phyloP scores from a whole-genome alignment of 73 alveolate species.

The Uronychia setigera region DNA sequence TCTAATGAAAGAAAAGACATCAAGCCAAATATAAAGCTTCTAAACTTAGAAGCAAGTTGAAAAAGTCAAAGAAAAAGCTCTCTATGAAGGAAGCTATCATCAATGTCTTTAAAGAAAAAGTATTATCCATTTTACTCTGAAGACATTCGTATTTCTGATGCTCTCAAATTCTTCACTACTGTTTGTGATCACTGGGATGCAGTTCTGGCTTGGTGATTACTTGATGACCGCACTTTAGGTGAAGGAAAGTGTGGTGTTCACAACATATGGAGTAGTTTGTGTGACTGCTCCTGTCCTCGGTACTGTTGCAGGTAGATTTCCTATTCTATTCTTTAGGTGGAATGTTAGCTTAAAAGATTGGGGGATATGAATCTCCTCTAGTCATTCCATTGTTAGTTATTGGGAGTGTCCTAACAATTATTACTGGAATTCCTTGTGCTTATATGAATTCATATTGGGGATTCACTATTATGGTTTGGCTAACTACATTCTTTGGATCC shows the following conservation, averaged over 20 bases:
- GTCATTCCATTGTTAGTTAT: conserved; percentile 65
- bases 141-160: conserved; percentile 54
- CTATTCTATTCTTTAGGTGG: conserved; percentile 18
- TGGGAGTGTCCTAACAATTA: conserved; percentile 62
- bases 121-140: too few relatives aligned
- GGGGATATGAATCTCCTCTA: conserved; percentile 82
- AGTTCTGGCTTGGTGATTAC: conserved; percentile 94
- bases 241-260: conserved; percentile 57
- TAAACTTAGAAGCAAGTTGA: too few relatives aligned
- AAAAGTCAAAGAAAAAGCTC: too few relatives aligned
- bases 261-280: conserved; percentile 75
- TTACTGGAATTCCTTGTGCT: conserved; percentile 82
- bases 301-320: conserved; percentile 65
- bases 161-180: conserved; percentile 78
- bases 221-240: conserved; percentile 66
- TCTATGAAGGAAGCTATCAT: too few relatives aligned
- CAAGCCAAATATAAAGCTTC: too few relatives aligned
- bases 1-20: too few relatives aligned
- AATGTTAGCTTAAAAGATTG: conserved; percentile 62
- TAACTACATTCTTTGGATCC: conserved; percentile 86
- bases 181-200: conserved; percentile 90
- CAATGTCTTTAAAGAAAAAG: too few relatives aligned
- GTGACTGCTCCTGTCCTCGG: conserved; percentile 93
- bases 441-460: conserved; percentile 52
- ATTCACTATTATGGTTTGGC: conserved; percentile 79